Evolutionary conservation across 2,329 filamentous ascomycete genomes (phyloP).

Genomic region (Dactylonectria estremocensis): DNA sequence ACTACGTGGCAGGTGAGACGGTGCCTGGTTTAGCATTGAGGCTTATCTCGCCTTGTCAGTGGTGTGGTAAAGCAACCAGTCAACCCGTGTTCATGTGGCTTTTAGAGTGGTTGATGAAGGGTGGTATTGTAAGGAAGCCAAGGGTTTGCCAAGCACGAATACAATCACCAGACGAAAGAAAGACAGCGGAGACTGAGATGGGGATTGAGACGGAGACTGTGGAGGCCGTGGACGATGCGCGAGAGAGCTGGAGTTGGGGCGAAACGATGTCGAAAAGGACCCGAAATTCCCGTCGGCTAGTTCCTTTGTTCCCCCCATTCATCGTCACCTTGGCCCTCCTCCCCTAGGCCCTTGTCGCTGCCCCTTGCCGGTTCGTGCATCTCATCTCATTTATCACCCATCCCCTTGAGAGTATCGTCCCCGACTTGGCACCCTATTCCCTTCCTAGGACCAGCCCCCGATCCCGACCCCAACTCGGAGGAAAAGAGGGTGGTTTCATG

Average conservation of each 20-base stretch:
- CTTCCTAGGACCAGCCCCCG: constrained; percentile 34
- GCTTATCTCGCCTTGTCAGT: constrained; percentile 36
- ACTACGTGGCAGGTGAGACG: constrained; percentile 37
- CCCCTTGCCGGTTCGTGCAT: constrained; percentile 38
- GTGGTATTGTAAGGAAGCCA: constrained; percentile 16
- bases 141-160: not conserved
- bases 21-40: constrained; percentile 44
- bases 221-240: too few relatives aligned
- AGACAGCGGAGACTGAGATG: constrained; percentile 1
- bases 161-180: not conserved
- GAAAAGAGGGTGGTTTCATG: constrained; percentile 31
- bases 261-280: constrained; percentile 13
- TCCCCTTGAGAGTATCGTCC: constrained; percentile 32
- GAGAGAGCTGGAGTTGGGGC: constrained; percentile 3
- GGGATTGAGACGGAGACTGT: constrained; percentile 11
- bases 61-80: constrained; percentile 28
- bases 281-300: constrained; percentile 34
- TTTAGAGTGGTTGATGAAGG: not conserved
- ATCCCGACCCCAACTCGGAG: constrained; percentile 36
- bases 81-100: constrained; percentile 19
- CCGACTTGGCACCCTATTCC: constrained; percentile 42
- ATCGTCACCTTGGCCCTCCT: constrained; percentile 25
- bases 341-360: constrained; percentile 27
- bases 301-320: constrained; percentile 19
- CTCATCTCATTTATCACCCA: constrained; percentile 34